Evolutionary conservation across 768 basidiomycete species (phyloP).

Genomic region (Tricholomella constricta): DNA sequence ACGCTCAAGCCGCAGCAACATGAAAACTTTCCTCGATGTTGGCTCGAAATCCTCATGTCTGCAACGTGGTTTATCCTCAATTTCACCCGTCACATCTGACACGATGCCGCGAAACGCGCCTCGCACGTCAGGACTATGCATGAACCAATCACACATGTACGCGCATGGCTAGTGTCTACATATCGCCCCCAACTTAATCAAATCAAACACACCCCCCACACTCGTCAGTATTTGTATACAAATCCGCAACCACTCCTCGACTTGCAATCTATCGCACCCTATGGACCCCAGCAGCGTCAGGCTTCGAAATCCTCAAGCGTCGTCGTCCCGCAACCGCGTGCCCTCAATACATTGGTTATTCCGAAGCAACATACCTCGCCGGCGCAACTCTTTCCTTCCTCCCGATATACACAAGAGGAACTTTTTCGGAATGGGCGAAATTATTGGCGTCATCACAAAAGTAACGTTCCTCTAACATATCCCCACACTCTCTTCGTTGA

Average conservation of each 20-base stretch:
- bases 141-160: slow-evolving; percentile 22
- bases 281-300: slow-evolving; percentile 26
- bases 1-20: not conserved
- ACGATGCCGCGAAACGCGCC: slow-evolving; percentile 17
- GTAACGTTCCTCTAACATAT: slow-evolving; percentile 37
- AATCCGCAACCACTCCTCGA: slow-evolving; percentile 5
- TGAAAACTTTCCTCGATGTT: slow-evolving; percentile 6
- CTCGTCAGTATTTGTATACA: slow-evolving; percentile 6
- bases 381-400: slow-evolving; percentile 60
- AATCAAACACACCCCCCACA: slow-evolving; percentile 2
- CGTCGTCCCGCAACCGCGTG: slow-evolving; percentile 23
- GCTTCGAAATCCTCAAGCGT: slow-evolving; percentile 27
- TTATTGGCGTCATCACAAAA: slow-evolving; percentile 73
- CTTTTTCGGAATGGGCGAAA: slow-evolving; percentile 80
- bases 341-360: slow-evolving; percentile 72
- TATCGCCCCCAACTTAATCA: slow-evolving; percentile 18
- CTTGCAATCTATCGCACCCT: slow-evolving; percentile 5
- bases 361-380: slow-evolving; percentile 70
- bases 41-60: slow-evolving; percentile 9
- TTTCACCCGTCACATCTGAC: slow-evolving; percentile 5
- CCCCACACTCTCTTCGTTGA: not conserved
- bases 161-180: slow-evolving; percentile 17
- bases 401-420: slow-evolving; percentile 65
- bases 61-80: slow-evolving; percentile 13
- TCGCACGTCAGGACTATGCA: slow-evolving; percentile 15